phyloP scores from a whole-genome alignment of 768 basidiomycete genomes.

The Pisolithus microcarpus region DNA sequence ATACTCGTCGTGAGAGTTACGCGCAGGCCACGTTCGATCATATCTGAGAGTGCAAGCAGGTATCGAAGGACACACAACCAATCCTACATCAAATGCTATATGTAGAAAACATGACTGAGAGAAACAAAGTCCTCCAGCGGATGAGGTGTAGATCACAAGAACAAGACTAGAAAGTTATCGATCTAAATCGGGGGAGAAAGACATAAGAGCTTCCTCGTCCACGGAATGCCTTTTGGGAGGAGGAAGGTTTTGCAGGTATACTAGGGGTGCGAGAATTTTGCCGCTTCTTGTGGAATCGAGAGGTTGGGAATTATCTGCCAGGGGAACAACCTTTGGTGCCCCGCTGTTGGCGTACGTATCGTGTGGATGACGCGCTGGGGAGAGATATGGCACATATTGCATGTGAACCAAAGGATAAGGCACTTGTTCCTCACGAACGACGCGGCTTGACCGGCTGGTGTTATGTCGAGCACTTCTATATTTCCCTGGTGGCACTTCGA shows the following conservation, averaged over 20 bases:
- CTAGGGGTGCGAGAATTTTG: constrained; percentile 50
- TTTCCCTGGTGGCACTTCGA: constrained; percentile 51
- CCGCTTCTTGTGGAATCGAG: constrained; percentile 13
- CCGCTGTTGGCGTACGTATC: constrained; percentile 2
- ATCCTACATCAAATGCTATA: neutral
- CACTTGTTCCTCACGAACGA: constrained; percentile 20
- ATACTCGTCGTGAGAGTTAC: neutral
- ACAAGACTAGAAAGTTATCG: constrained; percentile 15
- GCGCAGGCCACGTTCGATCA: neutral
- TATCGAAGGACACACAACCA: neutral
- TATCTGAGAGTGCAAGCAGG: neutral
- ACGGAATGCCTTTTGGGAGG: constrained; percentile 60
- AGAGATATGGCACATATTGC: constrained; percentile 28
- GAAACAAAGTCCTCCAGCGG: constrained; percentile 5
- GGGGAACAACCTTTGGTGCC: neutral
- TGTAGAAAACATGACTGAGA: neutral
- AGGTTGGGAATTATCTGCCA: neutral
- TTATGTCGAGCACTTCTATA: constrained; percentile 62
- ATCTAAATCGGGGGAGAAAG: constrained; percentile 34
- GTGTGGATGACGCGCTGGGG: constrained; percentile 16
- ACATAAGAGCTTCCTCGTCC: constrained; percentile 66
- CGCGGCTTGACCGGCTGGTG: constrained; percentile 39
- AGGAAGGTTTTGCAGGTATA: constrained; percentile 53
- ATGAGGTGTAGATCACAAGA: constrained; percentile 3
- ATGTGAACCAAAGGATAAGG: constrained; percentile 11